A percentile compares a stretch with the other conserved stretches of the same genome.
Evolutionary conservation across 2,329 filamentous ascomycete species (phyloP).

Genomic region (Scedosporium aurantiacum): DNA sequence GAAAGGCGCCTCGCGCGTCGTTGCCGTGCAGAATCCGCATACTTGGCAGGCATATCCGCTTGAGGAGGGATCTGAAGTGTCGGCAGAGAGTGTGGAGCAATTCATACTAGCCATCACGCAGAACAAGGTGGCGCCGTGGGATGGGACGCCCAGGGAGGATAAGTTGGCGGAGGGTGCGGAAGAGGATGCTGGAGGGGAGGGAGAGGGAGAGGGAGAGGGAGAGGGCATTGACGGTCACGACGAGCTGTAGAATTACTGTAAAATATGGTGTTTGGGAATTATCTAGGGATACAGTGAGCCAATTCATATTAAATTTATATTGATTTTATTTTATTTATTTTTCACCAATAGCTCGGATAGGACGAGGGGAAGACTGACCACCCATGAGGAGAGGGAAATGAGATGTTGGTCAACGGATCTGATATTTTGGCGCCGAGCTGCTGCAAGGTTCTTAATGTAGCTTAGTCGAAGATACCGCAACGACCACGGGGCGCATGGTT

Average conservation of each 20-base stretch:
- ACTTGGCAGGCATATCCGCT: conserved; percentile 31
- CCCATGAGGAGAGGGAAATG: too few relatives aligned
- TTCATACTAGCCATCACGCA: conserved; percentile 34
- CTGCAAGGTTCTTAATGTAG: background rate
- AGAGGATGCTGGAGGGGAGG: background rate
- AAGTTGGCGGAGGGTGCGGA: background rate
- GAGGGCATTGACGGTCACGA: background rate
- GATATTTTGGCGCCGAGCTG: too few relatives aligned
- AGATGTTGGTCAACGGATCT: too few relatives aligned
- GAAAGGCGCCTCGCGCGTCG: conserved; percentile 13
- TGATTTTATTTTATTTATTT: too few relatives aligned
- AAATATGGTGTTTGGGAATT: background rate
- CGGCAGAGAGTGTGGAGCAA: conserved; percentile 23
- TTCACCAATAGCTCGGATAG: too few relatives aligned
- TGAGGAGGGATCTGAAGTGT: conserved; percentile 19
- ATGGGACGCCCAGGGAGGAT: conserved; percentile 9
- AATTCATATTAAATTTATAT: too few relatives aligned
- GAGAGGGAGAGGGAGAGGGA: background rate
- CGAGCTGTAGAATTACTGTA: background rate
- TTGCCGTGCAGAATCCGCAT: conserved; percentile 33
- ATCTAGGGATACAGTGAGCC: too few relatives aligned
- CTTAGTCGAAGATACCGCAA: background rate
- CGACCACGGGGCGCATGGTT: background rate
- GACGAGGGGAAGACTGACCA: too few relatives aligned
- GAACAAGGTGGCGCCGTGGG: conserved; percentile 29